These are phyloP conservation scores for Actinomortierella ambigua DNA, from an alignment of 371 early-diverging fungal genomes.

Conservation along the genomic window DNA sequence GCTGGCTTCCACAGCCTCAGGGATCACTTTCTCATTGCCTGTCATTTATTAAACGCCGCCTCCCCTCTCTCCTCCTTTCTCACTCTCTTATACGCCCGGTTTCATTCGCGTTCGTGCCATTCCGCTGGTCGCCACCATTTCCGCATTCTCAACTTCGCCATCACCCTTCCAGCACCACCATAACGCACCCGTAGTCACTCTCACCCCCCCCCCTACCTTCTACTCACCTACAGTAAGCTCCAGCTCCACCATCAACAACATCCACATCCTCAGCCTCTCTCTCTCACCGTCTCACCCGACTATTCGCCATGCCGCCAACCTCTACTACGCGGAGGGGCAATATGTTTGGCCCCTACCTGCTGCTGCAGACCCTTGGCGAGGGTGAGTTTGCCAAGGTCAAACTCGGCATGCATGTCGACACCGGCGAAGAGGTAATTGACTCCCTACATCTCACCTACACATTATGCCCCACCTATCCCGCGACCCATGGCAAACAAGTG, in stretches of 20 bases:
- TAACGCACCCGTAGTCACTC: too few relatives aligned
- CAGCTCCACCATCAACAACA: background rate
- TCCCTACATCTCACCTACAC: too few relatives aligned
- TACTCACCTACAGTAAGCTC: background rate
- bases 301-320: constrained; percentile 28
- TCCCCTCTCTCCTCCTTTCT: constrained; percentile 6
- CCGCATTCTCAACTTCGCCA: background rate
- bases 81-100: background rate
- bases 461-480: too few relatives aligned
- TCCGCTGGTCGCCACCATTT: constrained; percentile 1
- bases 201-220: background rate
- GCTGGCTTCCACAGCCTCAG: background rate
- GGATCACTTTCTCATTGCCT: background rate
- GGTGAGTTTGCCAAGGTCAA: constrained; percentile 99
- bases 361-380: constrained; percentile 96
- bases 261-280: background rate
- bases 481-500: too few relatives aligned
- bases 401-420: constrained; percentile 87
- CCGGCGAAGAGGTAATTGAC: constrained; percentile 84
- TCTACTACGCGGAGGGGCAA: constrained; percentile 47
- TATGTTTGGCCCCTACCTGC: constrained; percentile 92
- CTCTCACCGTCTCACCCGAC: background rate
- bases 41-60: background rate
- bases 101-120: background rate
- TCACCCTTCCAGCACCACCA: too few relatives aligned